Evolutionary conservation across 768 basidiomycete genomes (phyloP), one percentile per base, ranked within the genome.

Genomic region (Boletus rubroflammeus): DNA sequence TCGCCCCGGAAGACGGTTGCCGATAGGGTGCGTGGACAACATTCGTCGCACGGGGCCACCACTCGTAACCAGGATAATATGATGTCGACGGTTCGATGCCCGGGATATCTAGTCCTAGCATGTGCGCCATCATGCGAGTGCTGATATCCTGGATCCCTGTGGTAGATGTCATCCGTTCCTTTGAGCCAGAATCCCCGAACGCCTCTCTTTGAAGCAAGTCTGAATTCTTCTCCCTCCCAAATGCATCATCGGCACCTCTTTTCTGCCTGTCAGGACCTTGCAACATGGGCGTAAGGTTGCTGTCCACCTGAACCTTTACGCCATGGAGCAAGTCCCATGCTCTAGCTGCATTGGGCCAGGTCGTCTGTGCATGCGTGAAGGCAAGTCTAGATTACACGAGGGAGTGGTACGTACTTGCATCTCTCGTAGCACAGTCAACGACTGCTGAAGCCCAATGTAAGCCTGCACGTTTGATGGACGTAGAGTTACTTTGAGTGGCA

Each of bases 401-500:
- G 9, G 6, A 42, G 28, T 36, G 17, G 39, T 31, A 56, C 79
- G 45, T 60, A 86, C 88, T 73, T 81, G 81, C 81, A 91, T 83
- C 46, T 81, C 82, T 63, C 81, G 82, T 42, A 89, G 72, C 28
- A 81, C 84, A 40, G 72, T 63, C 68, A 90, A 78, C 58, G 80
- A 81, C 62, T 86, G 84, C 47, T 81, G 79, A 36, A 90, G 73
- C 25, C 85, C 83, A 35, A 86, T 66, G 8, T 81, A 81, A 5
- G 85, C 85, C 64, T 90, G 86, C 3, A 86, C 75, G 62, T 85
- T 84, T 38, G 81, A 79, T 19, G 89, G 85, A n/a, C 81, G 80
- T 52, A 88, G 73, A 7, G 81, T 84, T 66, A 91, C 89, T 91
- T 59, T 6, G 47, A 52, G 35, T 41, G 54, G 43, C 52, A 62